Evolutionary conservation across 1,284 basidiomycete species (phyloP).

Genomic region (Sanguinoderma infundibulare): DNA sequence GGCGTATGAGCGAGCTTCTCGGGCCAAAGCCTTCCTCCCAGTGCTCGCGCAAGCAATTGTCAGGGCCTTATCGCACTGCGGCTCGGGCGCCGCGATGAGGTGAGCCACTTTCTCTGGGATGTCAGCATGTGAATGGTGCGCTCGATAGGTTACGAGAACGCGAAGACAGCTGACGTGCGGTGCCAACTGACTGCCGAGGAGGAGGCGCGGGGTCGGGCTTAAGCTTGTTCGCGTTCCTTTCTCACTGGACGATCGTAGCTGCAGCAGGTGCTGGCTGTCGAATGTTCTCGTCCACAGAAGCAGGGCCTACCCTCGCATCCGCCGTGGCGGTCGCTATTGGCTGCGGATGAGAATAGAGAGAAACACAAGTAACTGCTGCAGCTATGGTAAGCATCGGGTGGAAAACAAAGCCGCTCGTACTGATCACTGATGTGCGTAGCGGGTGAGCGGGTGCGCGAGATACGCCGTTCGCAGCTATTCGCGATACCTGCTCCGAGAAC

Average conservation of each 20-base stretch:
- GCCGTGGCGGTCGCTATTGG: no score
- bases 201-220: background rate
- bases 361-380: background rate
- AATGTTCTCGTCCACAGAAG: background rate
- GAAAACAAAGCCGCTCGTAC: background rate
- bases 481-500: background rate
- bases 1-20: background rate
- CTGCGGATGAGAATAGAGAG: no score
- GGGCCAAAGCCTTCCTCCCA: background rate
- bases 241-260: background rate
- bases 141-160: no score
- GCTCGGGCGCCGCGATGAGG: background rate
- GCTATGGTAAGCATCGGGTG: background rate
- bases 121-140: background rate
- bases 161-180: background rate
- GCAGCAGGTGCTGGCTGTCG: background rate
- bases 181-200: no score
- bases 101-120: background rate
- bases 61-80: background rate
- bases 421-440: background rate
- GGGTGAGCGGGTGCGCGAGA: background rate
- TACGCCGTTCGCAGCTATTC: constrained; percentile 2
- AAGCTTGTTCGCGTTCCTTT: background rate
- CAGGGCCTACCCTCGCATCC: no score
- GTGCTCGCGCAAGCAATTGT: background rate